Base-by-base conservation (phyloP, 495 filamentous ascomycete species). In the Podospora pseudocomata region DNA sequence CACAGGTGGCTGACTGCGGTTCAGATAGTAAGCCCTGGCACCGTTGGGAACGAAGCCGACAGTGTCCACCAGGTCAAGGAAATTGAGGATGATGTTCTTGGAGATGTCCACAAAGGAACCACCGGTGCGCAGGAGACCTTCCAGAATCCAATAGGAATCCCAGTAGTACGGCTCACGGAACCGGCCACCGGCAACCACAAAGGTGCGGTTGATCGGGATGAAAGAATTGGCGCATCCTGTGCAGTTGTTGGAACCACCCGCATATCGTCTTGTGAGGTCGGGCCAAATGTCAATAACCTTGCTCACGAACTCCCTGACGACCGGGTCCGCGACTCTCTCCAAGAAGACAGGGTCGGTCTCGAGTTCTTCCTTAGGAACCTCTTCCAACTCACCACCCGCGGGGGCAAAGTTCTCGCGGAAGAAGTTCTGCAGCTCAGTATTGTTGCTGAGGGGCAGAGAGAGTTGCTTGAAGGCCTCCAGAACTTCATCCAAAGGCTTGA, bases 131-230 rank as follows among this genome's bases (percentile, higher is more conserved):
- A 85, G 71, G 27, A 85, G 74, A 15, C 82, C 82, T 71, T 85
- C 82, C 23, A 84, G 5, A 39, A 84, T 85, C 82, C 82, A 85
- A 71, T 79, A 85, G 64, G 81, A 82, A 69, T 85, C 82, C 82
- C 82, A 85, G 73, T 85, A 85, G 65, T 84, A 85, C 19, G 81
- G 77, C 69, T 85, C 82, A 62, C 82, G 78, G 70, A 85, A 85
- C 54, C 82, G 79, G 15, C 82, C 82, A 23, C 82, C 82, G 2
- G 82, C 82, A 27, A 85, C 78, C 26, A 85, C 82, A 63, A 85
- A 83, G 73, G 82, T 84, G 64, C 80, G 81, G 72, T 84, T 85
- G 64, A 85, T 70, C 30, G 81, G 81, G 65, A 85, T 83, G 72
- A 79, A 85, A 77, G 81, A 83, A 71, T 80, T 74, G 62, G 79